Percentiles rank a stretch among this genome's conserved stretches.
phyloP scores from a whole-genome alignment of 2,329 filamentous ascomycete genomes.

The Reticulascus tulasneorum region DNA sequence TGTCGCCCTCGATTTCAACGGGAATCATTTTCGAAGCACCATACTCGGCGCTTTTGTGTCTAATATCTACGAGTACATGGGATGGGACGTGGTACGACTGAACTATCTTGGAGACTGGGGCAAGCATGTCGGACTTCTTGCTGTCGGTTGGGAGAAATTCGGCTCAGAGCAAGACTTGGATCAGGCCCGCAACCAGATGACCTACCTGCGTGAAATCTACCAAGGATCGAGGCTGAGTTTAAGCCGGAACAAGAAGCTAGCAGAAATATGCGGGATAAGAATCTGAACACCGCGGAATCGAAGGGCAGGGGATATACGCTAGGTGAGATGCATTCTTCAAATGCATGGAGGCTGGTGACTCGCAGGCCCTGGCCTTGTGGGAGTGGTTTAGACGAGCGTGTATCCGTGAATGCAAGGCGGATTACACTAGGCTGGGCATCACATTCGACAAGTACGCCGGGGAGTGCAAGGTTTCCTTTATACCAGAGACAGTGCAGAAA shows the following conservation, averaged over 20 bases:
- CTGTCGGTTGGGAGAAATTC: slow-evolving; percentile 64
- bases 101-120: slow-evolving; percentile 82
- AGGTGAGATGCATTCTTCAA: slow-evolving; percentile 60
- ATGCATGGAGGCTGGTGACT: slow-evolving; percentile 56
- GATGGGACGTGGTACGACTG: slow-evolving; percentile 67
- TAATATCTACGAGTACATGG: slow-evolving; percentile 64
- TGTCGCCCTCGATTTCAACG: slow-evolving; percentile 73
- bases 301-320: slow-evolving; percentile 39
- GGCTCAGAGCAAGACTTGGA: slow-evolving; percentile 62
- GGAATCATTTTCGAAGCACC: slow-evolving; percentile 70
- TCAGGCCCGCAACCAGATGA: slow-evolving; percentile 64
- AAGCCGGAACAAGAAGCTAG: slow-evolving; percentile 58
- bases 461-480: slow-evolving; percentile 54
- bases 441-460: slow-evolving; percentile 62
- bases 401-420: slow-evolving; percentile 53
- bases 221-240: slow-evolving; percentile 63
- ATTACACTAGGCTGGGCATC: slow-evolving; percentile 58
- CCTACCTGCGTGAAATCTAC: slow-evolving; percentile 70
- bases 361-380: slow-evolving; percentile 53
- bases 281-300: slow-evolving; percentile 40
- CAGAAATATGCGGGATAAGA: slow-evolving; percentile 44
- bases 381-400: slow-evolving; percentile 55
- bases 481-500: slow-evolving; percentile 47
- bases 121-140: slow-evolving; percentile 65
- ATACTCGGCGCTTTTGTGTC: slow-evolving; percentile 72